Base-by-base conservation (phyloP, 139 green algal genomes). In the Chlamydomonas asymmetrica region DNA sequence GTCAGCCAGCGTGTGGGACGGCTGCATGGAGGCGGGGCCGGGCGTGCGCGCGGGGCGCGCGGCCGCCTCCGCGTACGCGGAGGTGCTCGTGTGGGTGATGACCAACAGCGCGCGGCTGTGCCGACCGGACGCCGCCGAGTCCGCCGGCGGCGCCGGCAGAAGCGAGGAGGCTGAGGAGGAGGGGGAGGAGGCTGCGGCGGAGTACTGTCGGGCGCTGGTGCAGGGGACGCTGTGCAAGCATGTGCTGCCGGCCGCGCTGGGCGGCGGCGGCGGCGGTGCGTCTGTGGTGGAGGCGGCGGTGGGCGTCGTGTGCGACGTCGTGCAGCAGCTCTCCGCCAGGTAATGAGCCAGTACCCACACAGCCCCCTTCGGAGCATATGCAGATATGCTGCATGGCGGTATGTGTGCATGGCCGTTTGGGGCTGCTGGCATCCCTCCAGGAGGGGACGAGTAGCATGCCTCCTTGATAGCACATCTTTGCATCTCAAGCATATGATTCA, bases 21-120 rank as follows among this genome's bases (percentile, higher is more conserved):
- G 77, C 29, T n/a, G n/a, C n/a, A n/a, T n/a, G n/a, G n/a, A 18
- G 66, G 54, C 41, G 50, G 27, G 49, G 52, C 72, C 72, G 61
- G 27, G 49, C 48, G 9, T 57, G 54, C 56, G 56, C 25, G 5
- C 25, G 16, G 23, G 40, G 56, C 56, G 69, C 9, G 69, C 9
- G 39, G 18, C 45, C 1, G 61, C 37, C 48, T 62, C 31, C 40
- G 59, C 38, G 34, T 73, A 25, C 39, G 57, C 0, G 31, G 35
- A 20, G 37, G 45, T 52, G 45, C 63, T 91, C 18, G 59, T 60
- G 0, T 91, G 67, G 85, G 79, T 37, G 38, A 57, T 74, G 8
- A 34, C 54, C 31, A 35, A 72, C 1, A 66, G 62, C 35, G 45
- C n/a, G 16, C 63, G 68, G 22, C 75, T 83, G 41, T 43, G 7